Conservation (phyloP, 805 yeast species). For the Yamadazyma phyllophila region DNA sequence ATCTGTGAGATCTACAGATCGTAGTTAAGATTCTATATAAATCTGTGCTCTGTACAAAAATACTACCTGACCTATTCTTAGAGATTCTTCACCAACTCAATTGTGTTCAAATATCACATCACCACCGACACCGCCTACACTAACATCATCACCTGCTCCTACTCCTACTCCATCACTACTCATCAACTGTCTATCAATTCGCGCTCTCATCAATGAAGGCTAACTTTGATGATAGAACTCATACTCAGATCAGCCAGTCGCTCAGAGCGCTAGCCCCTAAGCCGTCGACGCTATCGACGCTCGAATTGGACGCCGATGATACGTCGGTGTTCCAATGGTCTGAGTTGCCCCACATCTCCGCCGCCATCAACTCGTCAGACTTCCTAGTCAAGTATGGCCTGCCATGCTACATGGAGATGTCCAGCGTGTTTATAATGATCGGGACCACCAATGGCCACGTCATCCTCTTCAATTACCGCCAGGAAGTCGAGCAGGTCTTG, state of each 20-base stretch:
- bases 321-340: conserved; percentile 23
- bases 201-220: conserved; percentile 13
- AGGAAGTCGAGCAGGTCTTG: conserved; percentile 49
- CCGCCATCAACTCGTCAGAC: conserved; percentile 19
- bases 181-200: too few relatives aligned
- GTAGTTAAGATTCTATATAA: too few relatives aligned
- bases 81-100: too few relatives aligned
- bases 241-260: conserved; percentile 25
- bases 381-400: conserved; percentile 25
- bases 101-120: too few relatives aligned
- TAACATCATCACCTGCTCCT: too few relatives aligned
- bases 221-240: conserved; percentile 39
- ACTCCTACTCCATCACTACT: too few relatives aligned
- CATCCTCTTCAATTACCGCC: conserved; percentile 67
- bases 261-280: conserved; percentile 13
- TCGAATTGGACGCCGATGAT: background rate
- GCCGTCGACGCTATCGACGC: background rate
- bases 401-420: conserved; percentile 22
- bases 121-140: too few relatives aligned
- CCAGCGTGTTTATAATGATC: conserved; percentile 45
- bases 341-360: conserved; percentile 19
- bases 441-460: conserved; percentile 73
- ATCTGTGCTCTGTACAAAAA: too few relatives aligned
- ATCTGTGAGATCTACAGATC: too few relatives aligned
- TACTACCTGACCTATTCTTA: too few relatives aligned